phyloP scores from a whole-genome alignment of 2,329 filamentous ascomycete genomes.

The Torrubiella hemipterigena region DNA sequence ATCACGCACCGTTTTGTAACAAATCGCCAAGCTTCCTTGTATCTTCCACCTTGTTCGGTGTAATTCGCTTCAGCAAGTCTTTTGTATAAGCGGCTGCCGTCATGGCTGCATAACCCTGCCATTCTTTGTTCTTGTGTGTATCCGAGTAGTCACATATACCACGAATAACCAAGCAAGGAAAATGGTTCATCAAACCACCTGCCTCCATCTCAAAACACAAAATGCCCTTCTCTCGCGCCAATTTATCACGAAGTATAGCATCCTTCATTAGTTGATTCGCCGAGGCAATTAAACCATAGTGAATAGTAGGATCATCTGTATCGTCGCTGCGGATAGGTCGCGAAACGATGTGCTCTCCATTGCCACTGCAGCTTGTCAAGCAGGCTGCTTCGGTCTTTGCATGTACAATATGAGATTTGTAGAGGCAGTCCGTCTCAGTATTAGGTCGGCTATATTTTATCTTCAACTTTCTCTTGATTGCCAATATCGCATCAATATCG shows the following conservation, averaged over 20 bases:
- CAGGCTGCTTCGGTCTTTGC: background rate
- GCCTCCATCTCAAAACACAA: constrained; percentile 18
- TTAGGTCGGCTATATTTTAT: constrained; percentile 7
- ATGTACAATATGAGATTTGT: constrained; percentile 5
- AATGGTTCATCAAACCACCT: constrained; percentile 15
- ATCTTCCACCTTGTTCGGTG: constrained; percentile 7
- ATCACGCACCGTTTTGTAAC: too few relatives aligned
- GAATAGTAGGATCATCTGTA: constrained; percentile 8
- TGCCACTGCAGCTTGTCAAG: background rate
- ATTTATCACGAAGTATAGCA: constrained; percentile 5
- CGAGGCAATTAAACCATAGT: constrained; percentile 10
- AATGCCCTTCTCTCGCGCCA: background rate
- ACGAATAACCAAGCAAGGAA: constrained; percentile 19
- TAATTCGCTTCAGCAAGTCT: constrained; percentile 10
- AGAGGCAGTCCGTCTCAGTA: constrained; percentile 5
- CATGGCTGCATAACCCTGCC: constrained; percentile 18
- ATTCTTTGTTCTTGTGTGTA: constrained; percentile 17
- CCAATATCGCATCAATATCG: constrained; percentile 2
- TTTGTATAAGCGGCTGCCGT: constrained; percentile 17
- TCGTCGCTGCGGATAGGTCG: constrained; percentile 3
- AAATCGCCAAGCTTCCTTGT: too few relatives aligned
- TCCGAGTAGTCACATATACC: constrained; percentile 25
- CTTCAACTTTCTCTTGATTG: constrained; percentile 5
- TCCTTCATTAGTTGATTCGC: constrained; percentile 12
- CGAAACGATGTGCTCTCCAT: background rate